Conservation (phyloP, 495 filamentous ascomycete species). For the Aspergillus sclerotiicarbonarius region DNA sequence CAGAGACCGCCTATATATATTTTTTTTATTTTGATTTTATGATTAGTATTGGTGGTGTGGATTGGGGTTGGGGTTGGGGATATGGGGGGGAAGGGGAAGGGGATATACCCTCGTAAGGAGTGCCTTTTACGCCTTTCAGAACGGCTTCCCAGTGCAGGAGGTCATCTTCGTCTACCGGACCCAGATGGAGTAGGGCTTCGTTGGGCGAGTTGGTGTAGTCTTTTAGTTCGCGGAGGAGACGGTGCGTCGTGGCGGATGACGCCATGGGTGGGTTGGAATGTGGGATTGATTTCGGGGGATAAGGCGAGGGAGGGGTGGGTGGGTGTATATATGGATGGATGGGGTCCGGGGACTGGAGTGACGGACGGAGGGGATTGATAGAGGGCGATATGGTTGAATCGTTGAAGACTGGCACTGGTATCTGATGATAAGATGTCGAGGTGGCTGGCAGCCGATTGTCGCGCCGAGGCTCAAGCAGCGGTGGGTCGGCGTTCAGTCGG, state of each 20-base stretch:
- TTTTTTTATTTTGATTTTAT: slow-evolving; percentile 2
- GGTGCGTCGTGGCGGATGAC: slow-evolving; percentile 46
- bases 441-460: slow-evolving; percentile 1
- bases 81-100: background rate
- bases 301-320: background rate
- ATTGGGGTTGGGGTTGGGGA: background rate
- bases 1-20: slow-evolving; percentile 67
- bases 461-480: slow-evolving; percentile 6
- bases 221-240: slow-evolving; percentile 65
- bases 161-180: slow-evolving; percentile 66
- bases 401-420: too few species aligned
- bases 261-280: slow-evolving; percentile 15
- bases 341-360: too few species aligned
- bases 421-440: background rate
- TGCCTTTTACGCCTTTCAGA: slow-evolving; percentile 64
- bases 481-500: background rate
- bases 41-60: slow-evolving; percentile 3
- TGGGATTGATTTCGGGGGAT: background rate
- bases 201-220: slow-evolving; percentile 55
- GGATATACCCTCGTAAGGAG: slow-evolving; percentile 67
- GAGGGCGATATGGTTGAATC: too few species aligned
- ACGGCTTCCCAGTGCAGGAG: slow-evolving; percentile 77
- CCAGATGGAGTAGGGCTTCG: slow-evolving; percentile 58
- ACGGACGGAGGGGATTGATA: too few species aligned
- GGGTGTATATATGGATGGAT: background rate